Conservation (phyloP, 352 stramenopile species). For the Phytophthora crassamura region DNA sequence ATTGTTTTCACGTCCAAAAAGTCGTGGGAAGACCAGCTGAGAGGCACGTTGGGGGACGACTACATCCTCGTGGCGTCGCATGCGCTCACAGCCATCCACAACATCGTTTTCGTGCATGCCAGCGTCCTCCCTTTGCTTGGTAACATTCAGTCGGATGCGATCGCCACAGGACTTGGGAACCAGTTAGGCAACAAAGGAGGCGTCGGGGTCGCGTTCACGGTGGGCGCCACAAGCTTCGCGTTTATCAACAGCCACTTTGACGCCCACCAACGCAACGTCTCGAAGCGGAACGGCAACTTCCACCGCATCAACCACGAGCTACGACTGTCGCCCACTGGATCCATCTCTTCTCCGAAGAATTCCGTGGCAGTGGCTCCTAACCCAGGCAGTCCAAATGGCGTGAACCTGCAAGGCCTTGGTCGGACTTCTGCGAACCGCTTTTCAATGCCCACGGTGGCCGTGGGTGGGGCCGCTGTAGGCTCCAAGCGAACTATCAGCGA, state of each 20-base stretch:
- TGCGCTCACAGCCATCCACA: slow-evolving; percentile 94
- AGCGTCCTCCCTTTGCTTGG: slow-evolving; percentile 83
- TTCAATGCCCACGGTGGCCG: slow-evolving; percentile 27
- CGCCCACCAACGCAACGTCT: slow-evolving; percentile 89
- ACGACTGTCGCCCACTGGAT: slow-evolving; percentile 38
- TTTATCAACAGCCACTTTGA: slow-evolving; percentile 96
- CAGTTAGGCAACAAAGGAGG: slow-evolving; percentile 96
- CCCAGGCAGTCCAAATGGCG: background rate
- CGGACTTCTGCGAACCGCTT: slow-evolving; percentile 38
- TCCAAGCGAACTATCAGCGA: slow-evolving; percentile 51
- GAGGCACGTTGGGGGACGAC: slow-evolving; percentile 64
- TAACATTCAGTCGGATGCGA: slow-evolving; percentile 89
- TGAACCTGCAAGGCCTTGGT: slow-evolving; percentile 36
- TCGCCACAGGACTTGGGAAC: slow-evolving; percentile 94
- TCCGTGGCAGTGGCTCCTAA: slow-evolving; percentile 18
- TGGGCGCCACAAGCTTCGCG: slow-evolving; percentile 86
- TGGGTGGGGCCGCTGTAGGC: slow-evolving; percentile 3
- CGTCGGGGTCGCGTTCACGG: slow-evolving; percentile 89
- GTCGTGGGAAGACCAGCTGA: slow-evolving; percentile 79
- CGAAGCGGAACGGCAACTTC: slow-evolving; percentile 93
- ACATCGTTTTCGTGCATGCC: slow-evolving; percentile 93
- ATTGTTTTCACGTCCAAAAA: slow-evolving; percentile 94
- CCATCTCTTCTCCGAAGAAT: slow-evolving; percentile 21
- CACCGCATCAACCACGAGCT: slow-evolving; percentile 85
- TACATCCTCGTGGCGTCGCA: slow-evolving; percentile 93